These are phyloP conservation scores for Austroboletus niveus DNA, from an alignment of 1,284 basidiomycete species.

Conservation along the genomic window DNA sequence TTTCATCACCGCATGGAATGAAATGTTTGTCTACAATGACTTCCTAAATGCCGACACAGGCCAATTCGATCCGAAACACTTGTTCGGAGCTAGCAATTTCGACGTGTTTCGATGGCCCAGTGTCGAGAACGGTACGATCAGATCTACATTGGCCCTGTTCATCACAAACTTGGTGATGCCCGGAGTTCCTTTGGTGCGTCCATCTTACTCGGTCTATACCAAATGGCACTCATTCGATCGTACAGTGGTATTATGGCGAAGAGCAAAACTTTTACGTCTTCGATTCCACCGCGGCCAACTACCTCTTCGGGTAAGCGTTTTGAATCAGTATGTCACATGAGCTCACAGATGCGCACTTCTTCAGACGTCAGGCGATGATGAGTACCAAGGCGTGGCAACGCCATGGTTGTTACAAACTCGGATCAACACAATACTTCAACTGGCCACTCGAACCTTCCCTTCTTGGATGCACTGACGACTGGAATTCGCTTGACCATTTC, in stretches of 20 bases:
- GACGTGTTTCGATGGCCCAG: constrained; percentile 92
- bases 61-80: constrained; percentile 76
- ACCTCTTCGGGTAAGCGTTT: constrained; percentile 73
- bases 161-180: constrained; percentile 81
- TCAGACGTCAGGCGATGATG: constrained; percentile 87
- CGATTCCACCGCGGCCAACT: constrained; percentile 83
- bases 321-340: background rate
- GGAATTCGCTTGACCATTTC: constrained; percentile 90
- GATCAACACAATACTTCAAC: constrained; percentile 88
- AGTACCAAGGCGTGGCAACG: constrained; percentile 84
- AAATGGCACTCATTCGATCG: constrained; percentile 4
- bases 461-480: constrained; percentile 81
- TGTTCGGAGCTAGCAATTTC: constrained; percentile 90
- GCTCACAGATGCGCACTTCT: constrained; percentile 8
- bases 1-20: constrained; percentile 84
- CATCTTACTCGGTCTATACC: background rate
- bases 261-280: constrained; percentile 85
- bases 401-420: constrained; percentile 87
- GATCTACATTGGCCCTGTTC: constrained; percentile 73
- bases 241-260: constrained; percentile 80
- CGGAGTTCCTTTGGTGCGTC: constrained; percentile 71
- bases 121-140: constrained; percentile 78
- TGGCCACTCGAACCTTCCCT: constrained; percentile 78
- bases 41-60: constrained; percentile 73
- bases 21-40: constrained; percentile 86